Percentiles rank a stretch among this genome's conserved stretches.
phyloP scores from a whole-genome alignment of 1,284 basidiomycete genomes.

The Termitomyces sp. region DNA sequence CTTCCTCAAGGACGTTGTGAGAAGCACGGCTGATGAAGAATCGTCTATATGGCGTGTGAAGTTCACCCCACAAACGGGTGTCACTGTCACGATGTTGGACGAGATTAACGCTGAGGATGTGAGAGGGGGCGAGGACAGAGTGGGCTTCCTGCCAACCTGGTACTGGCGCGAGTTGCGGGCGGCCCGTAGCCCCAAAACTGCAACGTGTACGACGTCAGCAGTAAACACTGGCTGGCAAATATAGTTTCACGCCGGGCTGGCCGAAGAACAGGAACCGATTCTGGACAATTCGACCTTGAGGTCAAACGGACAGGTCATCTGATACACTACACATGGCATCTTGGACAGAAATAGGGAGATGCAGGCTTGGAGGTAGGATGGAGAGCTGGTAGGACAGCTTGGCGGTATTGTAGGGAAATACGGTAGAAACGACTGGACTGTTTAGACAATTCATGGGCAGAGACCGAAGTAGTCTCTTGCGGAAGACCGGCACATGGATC shows the following conservation, averaged over 20 bases:
- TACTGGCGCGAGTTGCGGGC: slow-evolving; percentile 51
- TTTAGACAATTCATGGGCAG: background rate
- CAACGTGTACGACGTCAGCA: slow-evolving; percentile 9
- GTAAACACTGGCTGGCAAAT: slow-evolving; percentile 25
- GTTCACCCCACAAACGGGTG: slow-evolving; percentile 53
- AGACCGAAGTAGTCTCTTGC: slow-evolving; percentile 2
- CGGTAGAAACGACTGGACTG: background rate
- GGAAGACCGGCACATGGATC: slow-evolving; percentile 18
- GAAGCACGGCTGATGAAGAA: slow-evolving; percentile 16
- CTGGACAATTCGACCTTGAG: slow-evolving; percentile 17
- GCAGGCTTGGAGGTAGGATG: slow-evolving; percentile 9
- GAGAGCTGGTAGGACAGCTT: slow-evolving; percentile 4
- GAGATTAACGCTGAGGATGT: slow-evolving; percentile 51
- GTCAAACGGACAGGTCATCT: slow-evolving; percentile 29
- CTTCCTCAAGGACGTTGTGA: slow-evolving; percentile 43
- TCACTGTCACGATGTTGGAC: slow-evolving; percentile 41
- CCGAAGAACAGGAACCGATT: slow-evolving; percentile 21
- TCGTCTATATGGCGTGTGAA: slow-evolving; percentile 60
- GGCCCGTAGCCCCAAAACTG: background rate
- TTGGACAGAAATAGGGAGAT: slow-evolving; percentile 4
- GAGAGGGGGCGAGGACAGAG: slow-evolving; percentile 56
- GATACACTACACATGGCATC: slow-evolving; percentile 13
- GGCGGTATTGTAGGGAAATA: slow-evolving; percentile 4
- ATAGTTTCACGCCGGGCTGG: slow-evolving; percentile 10
- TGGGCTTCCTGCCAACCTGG: slow-evolving; percentile 70